A percentile compares a stretch with the other conserved stretches of the same genome.
Evolutionary conservation across 2,329 filamentous ascomycete genomes (phyloP).

Genomic region (Stagonosporopsis rhizophila): DNA sequence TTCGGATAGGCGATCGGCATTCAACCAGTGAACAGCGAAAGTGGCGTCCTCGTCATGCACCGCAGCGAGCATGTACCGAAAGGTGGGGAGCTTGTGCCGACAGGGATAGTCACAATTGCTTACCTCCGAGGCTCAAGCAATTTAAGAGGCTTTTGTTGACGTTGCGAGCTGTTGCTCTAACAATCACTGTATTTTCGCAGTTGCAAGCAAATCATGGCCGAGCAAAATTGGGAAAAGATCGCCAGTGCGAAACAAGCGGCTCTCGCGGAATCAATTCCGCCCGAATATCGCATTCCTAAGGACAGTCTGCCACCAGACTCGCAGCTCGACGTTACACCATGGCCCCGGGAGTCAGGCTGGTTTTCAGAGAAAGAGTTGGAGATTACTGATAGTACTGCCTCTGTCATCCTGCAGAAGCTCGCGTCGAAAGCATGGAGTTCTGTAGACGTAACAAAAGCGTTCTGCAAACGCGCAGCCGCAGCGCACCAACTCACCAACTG

Average conservation of each 20-base stretch:
- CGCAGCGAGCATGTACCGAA: slow-evolving; percentile 25
- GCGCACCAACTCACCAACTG: slow-evolving; percentile 68
- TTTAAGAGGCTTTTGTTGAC: slow-evolving; percentile 6
- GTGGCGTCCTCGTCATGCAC: slow-evolving; percentile 19
- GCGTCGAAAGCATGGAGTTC: slow-evolving; percentile 57
- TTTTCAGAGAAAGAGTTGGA: slow-evolving; percentile 62
- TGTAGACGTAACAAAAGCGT: slow-evolving; percentile 59
- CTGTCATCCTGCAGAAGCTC: slow-evolving; percentile 51
- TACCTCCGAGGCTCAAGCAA: slow-evolving; percentile 14
- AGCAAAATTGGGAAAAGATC: slow-evolving; percentile 54
- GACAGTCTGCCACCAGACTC: slow-evolving; percentile 61
- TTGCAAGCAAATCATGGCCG: slow-evolving; percentile 22
- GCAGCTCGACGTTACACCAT: slow-evolving; percentile 64
- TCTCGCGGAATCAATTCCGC: slow-evolving; percentile 61
- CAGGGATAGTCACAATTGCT: slow-evolving; percentile 12
- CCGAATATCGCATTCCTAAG: slow-evolving; percentile 64
- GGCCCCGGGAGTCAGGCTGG: slow-evolving; percentile 65
- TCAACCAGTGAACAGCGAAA: slow-evolving; percentile 11
- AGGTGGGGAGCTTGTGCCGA: slow-evolving; percentile 30
- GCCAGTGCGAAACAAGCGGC: slow-evolving; percentile 53
- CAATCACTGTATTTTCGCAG: slow-evolving; percentile 2
- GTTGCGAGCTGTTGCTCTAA: slow-evolving; percentile 2
- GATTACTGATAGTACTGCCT: slow-evolving; percentile 56
- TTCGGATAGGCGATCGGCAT: slow-evolving; percentile 19
- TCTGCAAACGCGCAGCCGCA: slow-evolving; percentile 62